Evolutionary conservation across 23 red algal genomes (phyloP), one percentile per base, ranked within the genome.

Genomic region (Gracilariopsis chorda): DNA sequence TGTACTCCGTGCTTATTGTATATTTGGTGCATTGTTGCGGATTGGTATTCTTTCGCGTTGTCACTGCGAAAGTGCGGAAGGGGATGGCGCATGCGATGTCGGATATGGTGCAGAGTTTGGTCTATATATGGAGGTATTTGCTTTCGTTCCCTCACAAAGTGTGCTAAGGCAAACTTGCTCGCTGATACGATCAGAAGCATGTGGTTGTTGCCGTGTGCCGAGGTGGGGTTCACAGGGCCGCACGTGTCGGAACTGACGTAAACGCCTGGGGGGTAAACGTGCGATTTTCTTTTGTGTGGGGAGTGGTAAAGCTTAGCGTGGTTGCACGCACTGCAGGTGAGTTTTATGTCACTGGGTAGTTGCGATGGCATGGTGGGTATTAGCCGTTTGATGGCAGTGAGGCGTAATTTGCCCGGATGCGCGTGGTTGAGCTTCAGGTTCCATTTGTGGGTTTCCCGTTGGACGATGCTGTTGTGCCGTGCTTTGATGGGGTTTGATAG

Each of bases 161-260:
- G 40, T 21, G 46, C 70, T 1, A 76, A 43, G 4, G 19, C 33
- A 19, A 76, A 76, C 12, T 28, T 46, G 7, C 1, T 76, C 12
- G 8, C 11, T 10, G 40, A 37, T 12, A 23, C 29, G 2, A 76
- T 19, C 8, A 76, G 3, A 28, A 51, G 46, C n/a, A 79, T 32
- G 59, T 64, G 59, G 59, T 64, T 64, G 7, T 64, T 32, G 59
- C 3, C 2, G 20, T 64, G 59, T 64, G 23, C 36, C 2, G 10
- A 64, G 20, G 59, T 64, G 23, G 59, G 59, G 13, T 25, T 64
- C 21, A 64, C 25, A 14, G 59, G 24, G 7, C 23, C 59, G 59
- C 59, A 64, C 23, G 59, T 64, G 30, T 83, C 78, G 9, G 56
- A 61, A 41, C 78, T 83, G 51, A 83, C 44, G 43, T 83, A 83